Percentiles rank a stretch among this genome's conserved stretches.
Conservation (phyloP, 225 moss, liverwort and hornwort genomes). For the Pleurozium schreberi region DNA sequence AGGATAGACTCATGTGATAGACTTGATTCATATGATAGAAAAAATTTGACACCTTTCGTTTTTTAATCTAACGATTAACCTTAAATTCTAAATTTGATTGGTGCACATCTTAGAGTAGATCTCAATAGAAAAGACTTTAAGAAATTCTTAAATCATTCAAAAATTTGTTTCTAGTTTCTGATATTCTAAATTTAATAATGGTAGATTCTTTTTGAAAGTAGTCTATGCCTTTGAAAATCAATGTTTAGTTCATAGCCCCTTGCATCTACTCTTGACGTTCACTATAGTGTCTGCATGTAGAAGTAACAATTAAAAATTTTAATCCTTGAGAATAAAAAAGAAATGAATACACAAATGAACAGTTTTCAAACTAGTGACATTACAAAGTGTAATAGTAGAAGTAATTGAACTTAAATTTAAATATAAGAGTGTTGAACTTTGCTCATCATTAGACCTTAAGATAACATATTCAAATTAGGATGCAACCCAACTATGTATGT, state of each 20-base stretch:
- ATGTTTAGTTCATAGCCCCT: fast-evolving
- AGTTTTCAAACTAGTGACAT: background rate
- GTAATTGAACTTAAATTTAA: no score
- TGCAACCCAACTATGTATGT: background rate
- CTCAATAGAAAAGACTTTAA: no score
- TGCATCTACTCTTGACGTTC: background rate
- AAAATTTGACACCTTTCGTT: no score
- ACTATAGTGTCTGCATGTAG: background rate
- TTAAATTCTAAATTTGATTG: no score
- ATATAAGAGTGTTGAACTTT: background rate
- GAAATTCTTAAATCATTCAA: background rate
- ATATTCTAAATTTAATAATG: background rate
- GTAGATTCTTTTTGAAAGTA: background rate
- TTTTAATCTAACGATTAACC: no score
- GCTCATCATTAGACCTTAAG: background rate
- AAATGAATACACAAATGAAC: background rate
- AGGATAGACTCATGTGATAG: no score
- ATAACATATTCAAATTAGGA: background rate
- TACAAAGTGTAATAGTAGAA: background rate
- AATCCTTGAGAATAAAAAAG: background rate
- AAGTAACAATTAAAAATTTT: background rate
- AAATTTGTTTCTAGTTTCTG: background rate
- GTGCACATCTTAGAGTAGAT: no score
- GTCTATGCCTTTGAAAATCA: background rate
- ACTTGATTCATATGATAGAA: no score